Evolutionary conservation across 2,329 filamentous ascomycete species (phyloP), one percentile per base, ranked within the genome.

Genomic region (Apiospora arundinis): DNA sequence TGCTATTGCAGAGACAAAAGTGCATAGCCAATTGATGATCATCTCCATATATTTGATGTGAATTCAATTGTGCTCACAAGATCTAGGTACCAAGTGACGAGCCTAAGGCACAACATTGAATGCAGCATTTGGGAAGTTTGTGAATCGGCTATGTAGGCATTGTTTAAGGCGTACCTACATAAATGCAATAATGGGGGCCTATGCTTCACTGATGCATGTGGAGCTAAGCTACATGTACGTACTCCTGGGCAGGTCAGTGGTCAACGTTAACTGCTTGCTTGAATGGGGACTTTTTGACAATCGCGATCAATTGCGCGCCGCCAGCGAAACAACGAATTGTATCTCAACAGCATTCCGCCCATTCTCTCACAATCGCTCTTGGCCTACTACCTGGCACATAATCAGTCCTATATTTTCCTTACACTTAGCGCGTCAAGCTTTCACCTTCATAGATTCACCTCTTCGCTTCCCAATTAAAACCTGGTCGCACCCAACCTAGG

Each of bases 261-360:
- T 40, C 12, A 40, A 63, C 18, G 32, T 63, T n/a, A 40, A 63
- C 45, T 63, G 56, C 56, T 18, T 63, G 56, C 21, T 21, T n/a
- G 32, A 48, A 9, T 46, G 18, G 21, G 56, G 32, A 40, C 32
- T 63, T 63, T 63, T 63, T 12, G 32, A 63, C 56, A 63, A 14
- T 63, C 56, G 56, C 56, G 56, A 63, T 63, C 28, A 63, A 63
- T 40, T 40, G 56, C 56, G 56, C 56, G 56, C 16, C 32, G 56
- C 56, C 16, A 37, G 18, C 28, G 28, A 37, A 28, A 28, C 28
- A 40, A 21, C 21, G 28, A 16, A 48, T 32, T n/a, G 49, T 21
- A 70, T 37, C 40, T 70, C 40, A 32, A 46, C 6, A 37, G 40
- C 21, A 37, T 18, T 21, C 16, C 68, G 18, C 52, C 32, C 3